phyloP scores from a whole-genome alignment of 495 filamentous ascomycete species.

The Penicillium waksmanii region DNA sequence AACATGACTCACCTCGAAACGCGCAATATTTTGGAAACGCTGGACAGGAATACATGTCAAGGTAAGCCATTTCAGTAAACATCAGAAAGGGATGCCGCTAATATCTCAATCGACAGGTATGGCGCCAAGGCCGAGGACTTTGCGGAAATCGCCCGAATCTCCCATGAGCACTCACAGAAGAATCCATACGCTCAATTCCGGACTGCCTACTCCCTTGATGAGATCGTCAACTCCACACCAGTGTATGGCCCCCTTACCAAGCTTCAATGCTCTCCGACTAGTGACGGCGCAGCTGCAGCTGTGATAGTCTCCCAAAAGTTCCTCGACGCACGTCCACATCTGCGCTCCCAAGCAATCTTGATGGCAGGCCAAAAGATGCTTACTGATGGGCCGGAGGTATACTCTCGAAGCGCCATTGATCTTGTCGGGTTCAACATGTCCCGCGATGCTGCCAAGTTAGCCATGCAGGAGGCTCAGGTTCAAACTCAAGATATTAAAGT shows the following conservation, averaged over 20 bases:
- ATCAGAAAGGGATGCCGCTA: too few relatives aligned
- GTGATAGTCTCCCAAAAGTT: constrained; percentile 86
- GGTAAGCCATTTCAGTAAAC: constrained; percentile 44
- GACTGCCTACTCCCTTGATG: constrained; percentile 82
- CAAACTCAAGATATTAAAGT: constrained; percentile 71
- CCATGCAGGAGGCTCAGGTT: constrained; percentile 73
- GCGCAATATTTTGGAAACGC: constrained; percentile 90
- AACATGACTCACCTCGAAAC: constrained; percentile 54
- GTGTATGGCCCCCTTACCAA: constrained; percentile 80
- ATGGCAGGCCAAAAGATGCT: constrained; percentile 85
- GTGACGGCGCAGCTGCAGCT: constrained; percentile 85
- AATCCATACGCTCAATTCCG: constrained; percentile 95
- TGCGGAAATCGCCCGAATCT: constrained; percentile 81
- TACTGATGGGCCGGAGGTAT: constrained; percentile 78
- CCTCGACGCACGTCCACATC: constrained; percentile 77
- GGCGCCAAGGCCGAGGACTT: constrained; percentile 76
- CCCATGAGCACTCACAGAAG: constrained; percentile 74
- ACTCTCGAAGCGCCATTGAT: constrained; percentile 76
- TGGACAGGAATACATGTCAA: constrained; percentile 83
- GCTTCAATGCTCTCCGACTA: constrained; percentile 82
- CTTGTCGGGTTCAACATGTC: constrained; percentile 88
- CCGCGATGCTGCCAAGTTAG: constrained; percentile 64
- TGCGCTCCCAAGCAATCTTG: constrained; percentile 75
- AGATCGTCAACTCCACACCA: constrained; percentile 74
- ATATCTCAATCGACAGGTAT: constrained; percentile 41